Evolutionary conservation across 345 rosid species (phyloP), one percentile per base, ranked within the genome.

Genomic region (Aquilaria malaccensis): DNA sequence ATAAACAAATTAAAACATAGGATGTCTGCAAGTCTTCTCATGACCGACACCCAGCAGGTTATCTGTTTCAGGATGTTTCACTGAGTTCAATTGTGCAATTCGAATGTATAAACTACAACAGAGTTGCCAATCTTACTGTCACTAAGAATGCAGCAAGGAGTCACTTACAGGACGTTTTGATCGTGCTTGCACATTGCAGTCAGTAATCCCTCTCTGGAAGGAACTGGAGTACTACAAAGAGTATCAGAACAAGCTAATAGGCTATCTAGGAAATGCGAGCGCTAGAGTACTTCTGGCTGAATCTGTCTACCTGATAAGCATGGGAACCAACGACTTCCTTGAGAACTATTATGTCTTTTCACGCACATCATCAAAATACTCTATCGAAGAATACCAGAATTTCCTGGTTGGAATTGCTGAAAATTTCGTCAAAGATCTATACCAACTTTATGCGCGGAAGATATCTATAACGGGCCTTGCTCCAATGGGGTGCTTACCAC

Each of bases 291-390:
- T 84, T 48, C 50, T 91, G 6, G 61, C 65, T 1, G 82, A 88
- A 70, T 77, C 98, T 33, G 66, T 86, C 62, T 80, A 88, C 78
- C 50, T 86, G 33, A 75, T 91, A 56, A 85, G 98, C 74, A 70
- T 88, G 2, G 98, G 98, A 67, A 88, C 95, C 50, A 91, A 91
- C 45, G 96, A 91, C 67, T 91, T 86, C 80, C 77, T 88, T 2
- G 91, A 83, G 72, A 91, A 86, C 70, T 88, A 84, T 65, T 91
- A 83, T 65, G 50, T 71, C 48, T 31, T 80, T 48, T 75, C 83
- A 0, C 60, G 76, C 31, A 82, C 81, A 67, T 61, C 78, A 61
- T 33, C 74, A 2, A 33, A 72, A 63, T 88, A 70, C 62, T 63
- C 83, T 0, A 66, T 83, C 7, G 56, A 67, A 57, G 76, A 80